Base-by-base conservation (phyloP, 148 eudicot species). In the Camellia japonica region DNA sequence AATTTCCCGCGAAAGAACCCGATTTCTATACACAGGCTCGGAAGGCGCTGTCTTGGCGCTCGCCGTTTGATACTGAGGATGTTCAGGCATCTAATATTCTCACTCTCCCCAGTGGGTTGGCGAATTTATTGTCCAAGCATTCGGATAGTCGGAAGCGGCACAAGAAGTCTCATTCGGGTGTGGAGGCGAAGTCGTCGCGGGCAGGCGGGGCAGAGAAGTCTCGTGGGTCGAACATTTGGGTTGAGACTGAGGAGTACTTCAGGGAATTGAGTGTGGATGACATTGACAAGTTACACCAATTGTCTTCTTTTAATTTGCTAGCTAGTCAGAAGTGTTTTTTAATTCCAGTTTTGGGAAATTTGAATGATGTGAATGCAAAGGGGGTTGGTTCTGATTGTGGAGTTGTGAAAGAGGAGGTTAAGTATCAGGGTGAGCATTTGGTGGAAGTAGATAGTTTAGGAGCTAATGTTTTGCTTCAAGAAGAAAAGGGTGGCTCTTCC, bases 21-120 rank as follows among this genome's bases (percentile, higher is more conserved):
- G 86, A 30, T 30, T 30, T 30, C 38, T 30, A 30, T 30, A 30
- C 95, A 0, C 98, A 96, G 82, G 98, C 98, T 78, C 62, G 77
- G 6, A 96, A 96, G 55, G 90, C 94, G 23, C 76, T 96, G 13
- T 85, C 89, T 13, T 87, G 84, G 77, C 92, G 93, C 49, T 96
- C 93, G 23, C 99, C 99, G 11, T 96, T 92, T 43, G 99, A 94
- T 85, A 70, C 88, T 0, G 90, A 88, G 12, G 99, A 91, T 63
- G 83, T 85, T 20, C 81, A 81, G 82, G 87, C 83, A 19, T 78
- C 88, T 5, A 80, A 77, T 72, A 79, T 78, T 3, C 76, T 81
- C 58, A 89, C 86, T 77, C 87, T 96, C 2, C 98, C 99, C 3
- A 88, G 84, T 80, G 92, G 86, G 54, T 79, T 96, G 74, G 91